Base-by-base conservation (phyloP, 2,329 filamentous ascomycete species). In the Fusarium sp. region DNA sequence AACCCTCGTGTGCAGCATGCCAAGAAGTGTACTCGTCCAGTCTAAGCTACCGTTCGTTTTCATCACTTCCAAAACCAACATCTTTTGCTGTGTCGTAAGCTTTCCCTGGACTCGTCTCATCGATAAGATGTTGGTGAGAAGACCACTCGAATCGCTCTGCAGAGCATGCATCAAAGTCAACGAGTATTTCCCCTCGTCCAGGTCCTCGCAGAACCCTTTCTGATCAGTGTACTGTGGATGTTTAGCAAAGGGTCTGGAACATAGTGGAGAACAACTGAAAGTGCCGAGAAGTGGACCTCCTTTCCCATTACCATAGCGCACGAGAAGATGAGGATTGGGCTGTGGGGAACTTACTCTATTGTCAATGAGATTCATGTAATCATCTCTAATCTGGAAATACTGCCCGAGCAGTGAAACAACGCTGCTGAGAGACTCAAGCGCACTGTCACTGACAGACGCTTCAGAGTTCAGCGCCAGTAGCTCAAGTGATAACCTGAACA, bases 301-400 rank as follows among this genome's bases (percentile, higher is more conserved):
- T 33, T 13, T 33, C 32, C 32, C 32, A 33, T 15, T 33, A 13
- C 12, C 32, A 13, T 33, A 33, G 32, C 32, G 32, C 32, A 13
- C 12, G 32, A 13, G 2, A 2, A 3, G 25, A 46, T 15, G 6
- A 2, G 12, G 1, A 15, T 6, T 43, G 3, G 6, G 13, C 4
- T 16, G 4, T 8, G 13, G 25, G 6, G 19, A 21, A 19, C 47
- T 2, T 2, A 50, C 47, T n/a, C 19, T n/a, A 10, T 10, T 21
- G 5, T 62, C 11, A 7, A 21, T 43, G 1, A 67, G 60, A 16
- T 67, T 67, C 38, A 44, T 40, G n/a, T 67, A 67, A 19, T 67
- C 64, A 19, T 67, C 64, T 1, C 60, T 54, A 0, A 65, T 60
- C 21, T 67, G 60, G 12, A 67, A 67, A 32, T 67, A 67, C 2